Evolutionary conservation across 73 alveolate genomes (phyloP).

Genomic region (Stentor roeselii): DNA sequence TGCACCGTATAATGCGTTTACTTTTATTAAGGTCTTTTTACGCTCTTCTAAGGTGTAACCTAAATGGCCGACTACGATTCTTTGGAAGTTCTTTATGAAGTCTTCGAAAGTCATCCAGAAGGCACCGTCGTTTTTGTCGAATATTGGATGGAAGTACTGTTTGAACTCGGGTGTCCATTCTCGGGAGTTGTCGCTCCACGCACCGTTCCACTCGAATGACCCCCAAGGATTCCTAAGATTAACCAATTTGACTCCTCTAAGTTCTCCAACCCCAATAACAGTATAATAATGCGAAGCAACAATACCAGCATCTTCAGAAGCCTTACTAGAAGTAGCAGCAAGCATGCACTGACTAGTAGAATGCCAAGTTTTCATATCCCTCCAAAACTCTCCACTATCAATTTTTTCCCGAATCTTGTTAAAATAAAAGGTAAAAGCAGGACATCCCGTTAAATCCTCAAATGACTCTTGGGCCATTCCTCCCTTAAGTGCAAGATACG

Average conservation of each 20-base stretch:
- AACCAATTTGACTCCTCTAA: slow-evolving; percentile 58
- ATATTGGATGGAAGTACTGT: background rate
- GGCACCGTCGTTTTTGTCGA: slow-evolving; percentile 42
- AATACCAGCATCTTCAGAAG: slow-evolving; percentile 62
- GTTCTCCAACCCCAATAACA: slow-evolving; percentile 58
- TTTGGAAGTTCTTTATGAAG: slow-evolving; percentile 32
- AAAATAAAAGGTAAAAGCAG: slow-evolving; percentile 63
- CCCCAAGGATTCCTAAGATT: slow-evolving; percentile 95
- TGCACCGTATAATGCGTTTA: background rate
- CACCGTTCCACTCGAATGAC: slow-evolving; percentile 83
- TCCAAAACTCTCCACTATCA: slow-evolving; percentile 14
- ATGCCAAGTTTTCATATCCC: background rate
- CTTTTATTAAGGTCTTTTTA: background rate
- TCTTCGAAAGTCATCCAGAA: slow-evolving; percentile 52
- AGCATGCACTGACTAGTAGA: background rate
- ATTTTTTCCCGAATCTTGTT: background rate
- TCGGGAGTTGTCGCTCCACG: slow-evolving; percentile 45
- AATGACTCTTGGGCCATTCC: slow-evolving; percentile 86
- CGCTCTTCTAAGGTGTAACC: background rate
- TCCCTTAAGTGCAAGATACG: slow-evolving; percentile 85
- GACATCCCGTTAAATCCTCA: slow-evolving; percentile 93
- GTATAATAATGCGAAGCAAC: slow-evolving; percentile 85
- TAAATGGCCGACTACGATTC: slow-evolving; percentile 29
- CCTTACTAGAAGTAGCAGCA: background rate
- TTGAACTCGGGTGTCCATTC: slow-evolving; percentile 46